These are phyloP conservation scores for Rhodamnia argentea DNA, from an alignment of 345 rosid genomes.

Conservation along the genomic window DNA sequence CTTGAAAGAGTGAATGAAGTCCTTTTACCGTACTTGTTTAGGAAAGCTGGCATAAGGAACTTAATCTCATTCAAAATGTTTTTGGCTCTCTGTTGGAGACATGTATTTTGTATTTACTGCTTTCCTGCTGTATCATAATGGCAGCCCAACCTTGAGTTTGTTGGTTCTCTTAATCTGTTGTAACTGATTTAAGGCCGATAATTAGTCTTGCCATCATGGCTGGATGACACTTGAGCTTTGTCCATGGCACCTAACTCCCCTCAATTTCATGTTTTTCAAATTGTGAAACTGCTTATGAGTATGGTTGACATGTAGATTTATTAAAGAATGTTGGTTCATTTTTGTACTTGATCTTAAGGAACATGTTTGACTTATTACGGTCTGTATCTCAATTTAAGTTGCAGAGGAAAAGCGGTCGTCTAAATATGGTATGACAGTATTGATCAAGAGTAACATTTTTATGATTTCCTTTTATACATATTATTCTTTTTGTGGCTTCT, in stretches of 20 bases:
- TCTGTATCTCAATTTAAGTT: background rate
- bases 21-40: background rate
- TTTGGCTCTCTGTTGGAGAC: background rate
- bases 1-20: background rate
- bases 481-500: background rate
- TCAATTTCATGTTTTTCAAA: background rate
- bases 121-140: background rate
- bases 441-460: background rate
- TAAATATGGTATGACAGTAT: background rate
- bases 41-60: background rate
- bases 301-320: background rate
- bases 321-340: background rate
- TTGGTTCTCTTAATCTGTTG: background rate
- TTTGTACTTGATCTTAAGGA: background rate
- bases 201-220: background rate
- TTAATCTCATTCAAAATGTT: background rate
- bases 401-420: background rate
- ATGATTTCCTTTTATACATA: background rate
- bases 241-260: background rate
- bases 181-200: background rate
- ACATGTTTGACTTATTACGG: background rate
- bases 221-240: background rate
- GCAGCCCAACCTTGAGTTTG: background rate
- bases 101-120: background rate
- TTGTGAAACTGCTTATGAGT: background rate